Conservation (phyloP, 441 rosid species). For the Gossypium trilobum region DNA sequence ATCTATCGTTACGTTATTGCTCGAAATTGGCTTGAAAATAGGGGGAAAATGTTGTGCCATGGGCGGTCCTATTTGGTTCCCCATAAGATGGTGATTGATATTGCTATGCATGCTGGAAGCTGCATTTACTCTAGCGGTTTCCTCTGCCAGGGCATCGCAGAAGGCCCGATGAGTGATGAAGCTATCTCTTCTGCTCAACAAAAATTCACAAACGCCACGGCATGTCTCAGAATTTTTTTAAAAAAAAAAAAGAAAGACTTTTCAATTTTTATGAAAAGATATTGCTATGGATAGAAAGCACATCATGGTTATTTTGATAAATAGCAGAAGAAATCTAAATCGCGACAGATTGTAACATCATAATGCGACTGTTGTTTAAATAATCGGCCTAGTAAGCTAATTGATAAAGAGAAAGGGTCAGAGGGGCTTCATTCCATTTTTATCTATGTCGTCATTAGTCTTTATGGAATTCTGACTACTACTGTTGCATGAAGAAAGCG, state of each 20-base stretch:
- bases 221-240: too few relatives aligned
- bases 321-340: too few relatives aligned
- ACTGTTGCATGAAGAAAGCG: slow-evolving; percentile 17
- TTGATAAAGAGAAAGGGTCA: too few relatives aligned
- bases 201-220: background rate
- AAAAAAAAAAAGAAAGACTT: too few relatives aligned
- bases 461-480: background rate
- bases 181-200: slow-evolving; percentile 65
- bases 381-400: too few relatives aligned
- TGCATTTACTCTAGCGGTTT: slow-evolving; percentile 73
- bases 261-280: too few relatives aligned
- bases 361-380: too few relatives aligned
- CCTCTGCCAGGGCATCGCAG: slow-evolving; percentile 90
- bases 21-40: slow-evolving; percentile 45
- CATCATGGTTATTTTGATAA: too few relatives aligned
- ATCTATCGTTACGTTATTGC: slow-evolving; percentile 22
- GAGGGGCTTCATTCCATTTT: too few relatives aligned
- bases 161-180: slow-evolving; percentile 90
- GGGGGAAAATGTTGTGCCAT: slow-evolving; percentile 40
- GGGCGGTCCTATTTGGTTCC: slow-evolving; percentile 28
- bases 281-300: too few relatives aligned
- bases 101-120: slow-evolving; percentile 33
- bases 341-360: too few relatives aligned
- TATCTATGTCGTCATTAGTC: too few relatives aligned
- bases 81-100: slow-evolving; percentile 35